Percentiles rank a stretch among this genome's conserved stretches.
Conservation (phyloP, 306 rosid species). For the Fagus sylvatica region DNA sequence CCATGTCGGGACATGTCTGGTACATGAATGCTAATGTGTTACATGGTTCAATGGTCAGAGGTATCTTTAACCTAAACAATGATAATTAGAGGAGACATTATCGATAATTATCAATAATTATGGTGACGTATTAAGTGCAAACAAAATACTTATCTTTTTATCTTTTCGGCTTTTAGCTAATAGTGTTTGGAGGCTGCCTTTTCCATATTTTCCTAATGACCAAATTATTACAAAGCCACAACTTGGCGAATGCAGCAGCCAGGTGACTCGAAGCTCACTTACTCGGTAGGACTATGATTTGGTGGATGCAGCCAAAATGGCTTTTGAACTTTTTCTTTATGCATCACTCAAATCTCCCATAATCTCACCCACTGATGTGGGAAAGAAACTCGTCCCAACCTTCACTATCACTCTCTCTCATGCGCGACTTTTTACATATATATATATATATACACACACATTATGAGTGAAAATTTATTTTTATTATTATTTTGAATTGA, state of each 20-base stretch:
- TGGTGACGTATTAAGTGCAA: neutral
- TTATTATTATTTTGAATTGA: no score
- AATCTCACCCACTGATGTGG: slow-evolving; percentile 19
- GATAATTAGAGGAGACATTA: slow-evolving; percentile 5
- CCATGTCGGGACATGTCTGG: slow-evolving; percentile 42
- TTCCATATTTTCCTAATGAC: slow-evolving; percentile 15
- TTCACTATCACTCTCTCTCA: neutral
- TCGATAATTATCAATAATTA: neutral
- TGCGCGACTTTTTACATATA: no score
- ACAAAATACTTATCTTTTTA: neutral
- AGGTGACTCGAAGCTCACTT: neutral
- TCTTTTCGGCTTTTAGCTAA: slow-evolving; percentile 6
- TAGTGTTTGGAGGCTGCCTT: slow-evolving; percentile 21
- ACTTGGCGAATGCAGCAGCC: neutral
- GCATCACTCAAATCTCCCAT: slow-evolving; percentile 2
- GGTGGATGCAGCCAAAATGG: slow-evolving; percentile 12
- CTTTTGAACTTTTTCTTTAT: neutral
- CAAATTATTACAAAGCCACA: slow-evolving; percentile 5
- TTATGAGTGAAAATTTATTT: no score
- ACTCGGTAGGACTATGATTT: neutral
- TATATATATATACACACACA: no score
- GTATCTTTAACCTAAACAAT: neutral
- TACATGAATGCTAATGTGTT: slow-evolving; percentile 12
- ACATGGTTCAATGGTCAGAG: slow-evolving; percentile 21
- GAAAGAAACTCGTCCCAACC: slow-evolving; percentile 15